Base-by-base conservation (phyloP, 768 basidiomycete species). In the Steccherinum ochraceum region DNA sequence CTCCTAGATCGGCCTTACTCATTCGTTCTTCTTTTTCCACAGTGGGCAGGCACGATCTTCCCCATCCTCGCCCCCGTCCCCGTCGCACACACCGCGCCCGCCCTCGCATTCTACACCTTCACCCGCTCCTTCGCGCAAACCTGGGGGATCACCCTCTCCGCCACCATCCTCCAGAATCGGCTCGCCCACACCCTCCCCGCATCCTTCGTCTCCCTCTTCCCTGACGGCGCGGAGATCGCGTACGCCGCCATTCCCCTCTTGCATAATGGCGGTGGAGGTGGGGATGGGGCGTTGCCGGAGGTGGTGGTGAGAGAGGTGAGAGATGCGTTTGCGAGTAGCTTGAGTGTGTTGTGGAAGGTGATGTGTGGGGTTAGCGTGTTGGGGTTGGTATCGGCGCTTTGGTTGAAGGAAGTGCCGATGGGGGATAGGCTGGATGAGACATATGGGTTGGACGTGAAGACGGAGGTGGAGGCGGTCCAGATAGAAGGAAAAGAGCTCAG, bases 61-160 rank as follows among this genome's bases (percentile, higher is more conserved):
- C 55, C 55, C 21, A 51, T 56, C 5, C 40, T 56, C 5, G 51
- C 55, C 12, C 55, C 55, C 2, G 30, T 56, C 2, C 51, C 55
- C 19, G 52, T 56, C 1, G 24, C 51, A 1, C 30, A 52, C 19
- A 56, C 52, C 40, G 55, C 55, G 7, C 45, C 43, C 5, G 55
- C 55, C 11, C 40, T 56, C 16, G 47, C 55, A 13, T 47, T 56
- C 23, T 48, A 52, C 23, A 35, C 25, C 20, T 56, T 56, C 49
- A 24, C 11, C 30, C 55, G 52, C 4, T 16, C 16, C 1, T 56
- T 56, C 42, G 44, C 52, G 2, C 4, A 68, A 53, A 59, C 60
- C 2, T 62, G 67, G 51, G 69, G 69, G 1, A 61, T 70, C 41
- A 51, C 59, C 3, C 56, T 70, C 39, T 66, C 66, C 4, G 55